Evolutionary conservation across 148 eudicot species (phyloP), one percentile per base, ranked within the genome.

Genomic region (Camellia sinensis): DNA sequence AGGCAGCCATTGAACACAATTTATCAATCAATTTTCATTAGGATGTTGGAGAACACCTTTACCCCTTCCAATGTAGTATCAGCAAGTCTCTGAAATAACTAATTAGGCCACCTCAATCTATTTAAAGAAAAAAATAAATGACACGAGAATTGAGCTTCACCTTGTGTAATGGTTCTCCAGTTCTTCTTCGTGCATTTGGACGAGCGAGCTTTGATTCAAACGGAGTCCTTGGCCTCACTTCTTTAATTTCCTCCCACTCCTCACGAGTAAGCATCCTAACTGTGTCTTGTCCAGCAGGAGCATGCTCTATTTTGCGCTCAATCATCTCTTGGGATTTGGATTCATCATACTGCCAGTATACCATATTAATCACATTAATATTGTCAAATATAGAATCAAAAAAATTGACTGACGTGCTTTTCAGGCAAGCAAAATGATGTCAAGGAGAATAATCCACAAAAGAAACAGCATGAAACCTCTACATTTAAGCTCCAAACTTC

Each of bases 201-300:
- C 93, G 96, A 75, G 98, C 92, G 77, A 95, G 92, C 84, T 90
- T 90, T 53, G 98, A 95, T 81, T 95, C 98, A 84, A 95, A 95
- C 45, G 98, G 98, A 68, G 97, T 95, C 76, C 96, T 88, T 69
- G 98, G 98, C 82, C 98, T 84, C 67, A 93, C 87, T 82, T 95
- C 98, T 76, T 88, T 89, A 21, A 93, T 85, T 78, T 84, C 88
- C 54, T 91, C 98, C 98, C 98, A 95, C 78, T 95, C 98, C 84
- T 95, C 98, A 68, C 87, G 92, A 62, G 83, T 87, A 64, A 95
- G 93, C 97, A 95, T 95, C 86, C 97, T 88, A 54, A 95, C 92
- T 2, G 93, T 90, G 64, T 97, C 98, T 80, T 90, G 94, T 71
- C 89, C 98, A 83, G 94, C 79, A 80, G 97, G 97, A 63, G 97